Percentiles rank a stretch among this genome's conserved stretches.
phyloP scores from a whole-genome alignment of 305 asterid species.

The Striga hermonthica region DNA sequence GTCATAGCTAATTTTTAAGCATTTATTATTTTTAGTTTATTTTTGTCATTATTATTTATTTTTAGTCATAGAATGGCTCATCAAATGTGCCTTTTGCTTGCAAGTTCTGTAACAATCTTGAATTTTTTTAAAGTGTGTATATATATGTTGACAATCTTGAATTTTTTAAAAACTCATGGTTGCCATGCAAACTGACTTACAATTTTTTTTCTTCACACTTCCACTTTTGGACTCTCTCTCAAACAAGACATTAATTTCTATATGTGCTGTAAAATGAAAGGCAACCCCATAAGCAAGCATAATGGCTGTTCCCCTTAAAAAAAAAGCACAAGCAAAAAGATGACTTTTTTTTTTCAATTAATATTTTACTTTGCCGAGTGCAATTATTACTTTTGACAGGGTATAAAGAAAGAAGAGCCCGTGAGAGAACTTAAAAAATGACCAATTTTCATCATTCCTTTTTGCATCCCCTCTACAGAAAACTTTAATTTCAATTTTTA shows the following conservation, averaged over 20 bases:
- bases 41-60: no score
- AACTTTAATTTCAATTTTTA: no score
- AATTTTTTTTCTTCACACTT: not conserved
- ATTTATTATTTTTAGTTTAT: no score
- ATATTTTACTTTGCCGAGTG: not conserved
- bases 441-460: not conserved
- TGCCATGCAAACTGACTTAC: not conserved
- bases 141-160: no score
- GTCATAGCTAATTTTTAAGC: no score
- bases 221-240: not conserved
- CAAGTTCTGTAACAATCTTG: no score
- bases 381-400: not conserved
- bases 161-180: not conserved
- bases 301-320: not conserved
- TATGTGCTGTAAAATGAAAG: not conserved
- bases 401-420: not conserved
- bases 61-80: no score
- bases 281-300: conserved; percentile 2
- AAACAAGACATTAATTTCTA: no score
- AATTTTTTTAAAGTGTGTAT: not conserved
- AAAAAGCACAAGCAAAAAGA: not conserved
- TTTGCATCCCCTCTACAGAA: not conserved
- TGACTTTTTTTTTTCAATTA: not conserved
- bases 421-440: not conserved
- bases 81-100: no score